A percentile compares a stretch with the other conserved stretches of the same genome.
These are phyloP conservation scores for Corchorus olitorius DNA, from an alignment of 345 rosid species.

Conservation along the genomic window DNA sequence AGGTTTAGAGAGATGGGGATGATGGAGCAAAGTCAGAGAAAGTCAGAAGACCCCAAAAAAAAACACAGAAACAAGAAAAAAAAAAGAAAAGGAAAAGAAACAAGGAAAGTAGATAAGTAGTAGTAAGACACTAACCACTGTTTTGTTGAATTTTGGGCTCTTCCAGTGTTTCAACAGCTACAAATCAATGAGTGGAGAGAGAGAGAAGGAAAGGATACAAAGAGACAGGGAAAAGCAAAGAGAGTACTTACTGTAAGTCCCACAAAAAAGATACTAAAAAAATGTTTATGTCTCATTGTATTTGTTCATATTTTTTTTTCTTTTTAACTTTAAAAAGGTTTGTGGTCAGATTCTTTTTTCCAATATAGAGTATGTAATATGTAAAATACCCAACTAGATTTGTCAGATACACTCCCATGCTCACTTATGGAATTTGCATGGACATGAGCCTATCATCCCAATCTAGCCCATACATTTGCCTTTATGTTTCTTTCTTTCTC, in stretches of 20 bases:
- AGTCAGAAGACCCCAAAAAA: neutral
- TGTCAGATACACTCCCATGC: constrained; percentile 24
- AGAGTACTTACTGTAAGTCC: constrained; percentile 14
- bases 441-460: neutral
- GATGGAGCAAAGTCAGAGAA: constrained; percentile 16
- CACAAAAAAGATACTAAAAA: neutral
- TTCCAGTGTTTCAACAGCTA: constrained; percentile 16
- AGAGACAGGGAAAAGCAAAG: constrained; percentile 2
- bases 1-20: constrained; percentile 1
- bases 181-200: constrained; percentile 21
- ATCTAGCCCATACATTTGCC: constrained; percentile 4
- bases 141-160: constrained; percentile 20
- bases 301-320: neutral
- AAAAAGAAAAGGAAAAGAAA: neutral
- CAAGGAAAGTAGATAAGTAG: neutral
- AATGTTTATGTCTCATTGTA: neutral
- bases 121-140: neutral
- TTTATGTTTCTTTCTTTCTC: neutral
- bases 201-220: constrained; percentile 5
- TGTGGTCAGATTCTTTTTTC: constrained; percentile 19
- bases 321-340: neutral
- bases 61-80: neutral
- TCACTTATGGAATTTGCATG: constrained; percentile 23
- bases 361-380: neutral
- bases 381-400: neutral